These are phyloP conservation scores for Trichoderma arundinaceum DNA, from an alignment of 2,329 filamentous ascomycete genomes.

Conservation along the genomic window DNA sequence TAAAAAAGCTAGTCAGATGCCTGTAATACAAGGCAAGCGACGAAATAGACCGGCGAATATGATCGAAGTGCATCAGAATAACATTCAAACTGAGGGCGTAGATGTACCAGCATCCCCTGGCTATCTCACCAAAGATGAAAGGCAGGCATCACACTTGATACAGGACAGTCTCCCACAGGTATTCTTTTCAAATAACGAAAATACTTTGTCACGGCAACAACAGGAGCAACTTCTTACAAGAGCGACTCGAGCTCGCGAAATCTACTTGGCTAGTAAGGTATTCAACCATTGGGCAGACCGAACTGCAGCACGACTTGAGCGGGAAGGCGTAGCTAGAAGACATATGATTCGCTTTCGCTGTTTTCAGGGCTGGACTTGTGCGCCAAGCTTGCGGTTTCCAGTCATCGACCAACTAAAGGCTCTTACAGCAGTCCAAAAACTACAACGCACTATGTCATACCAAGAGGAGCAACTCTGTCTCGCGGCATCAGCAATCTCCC, in stretches of 20 bases:
- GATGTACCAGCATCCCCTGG: not conserved
- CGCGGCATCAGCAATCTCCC: slow-evolving; percentile 37
- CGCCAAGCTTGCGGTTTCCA: slow-evolving; percentile 42
- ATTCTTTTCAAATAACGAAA: not conserved
- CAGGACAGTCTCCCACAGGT: not conserved
- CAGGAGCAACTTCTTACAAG: slow-evolving; percentile 48
- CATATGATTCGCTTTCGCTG: slow-evolving; percentile 68
- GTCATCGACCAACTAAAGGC: slow-evolving; percentile 42
- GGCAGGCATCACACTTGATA: not conserved
- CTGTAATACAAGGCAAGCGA: not conserved
- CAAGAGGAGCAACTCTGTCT: slow-evolving; percentile 41
- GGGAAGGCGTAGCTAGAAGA: slow-evolving; percentile 69
- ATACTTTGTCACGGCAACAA: slow-evolving; percentile 9
- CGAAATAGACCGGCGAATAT: not conserved
- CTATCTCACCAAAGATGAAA: not conserved
- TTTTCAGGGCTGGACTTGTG: slow-evolving; percentile 46
- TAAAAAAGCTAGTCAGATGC: not conserved
- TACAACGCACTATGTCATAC: slow-evolving; percentile 41
- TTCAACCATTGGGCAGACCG: slow-evolving; percentile 66
- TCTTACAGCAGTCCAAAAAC: slow-evolving; percentile 43
- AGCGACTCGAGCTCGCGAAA: slow-evolving; percentile 66
- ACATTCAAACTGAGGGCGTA: not conserved
- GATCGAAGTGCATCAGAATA: not conserved
- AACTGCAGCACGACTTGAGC: slow-evolving; percentile 67
- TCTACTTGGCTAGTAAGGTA: slow-evolving; percentile 59